These are phyloP conservation scores for Amanita fuliginea DNA, from an alignment of 768 basidiomycete genomes.

Conservation along the genomic window DNA sequence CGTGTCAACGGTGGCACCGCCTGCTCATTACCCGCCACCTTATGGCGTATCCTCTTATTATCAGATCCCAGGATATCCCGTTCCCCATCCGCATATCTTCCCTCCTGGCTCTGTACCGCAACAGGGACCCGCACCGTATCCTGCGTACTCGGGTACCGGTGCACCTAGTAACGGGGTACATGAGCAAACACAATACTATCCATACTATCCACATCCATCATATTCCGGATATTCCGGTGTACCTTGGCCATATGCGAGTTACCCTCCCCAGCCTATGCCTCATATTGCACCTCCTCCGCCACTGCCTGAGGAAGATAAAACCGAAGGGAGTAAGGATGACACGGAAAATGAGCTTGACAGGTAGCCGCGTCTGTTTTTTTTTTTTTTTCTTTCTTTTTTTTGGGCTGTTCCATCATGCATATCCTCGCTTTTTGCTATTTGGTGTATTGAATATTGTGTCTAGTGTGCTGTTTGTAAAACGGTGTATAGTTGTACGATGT, in stretches of 20 bases:
- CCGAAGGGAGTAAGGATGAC: not conserved
- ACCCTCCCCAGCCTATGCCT: slow-evolving; percentile 3
- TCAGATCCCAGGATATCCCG: slow-evolving; percentile 6
- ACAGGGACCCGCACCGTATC: not conserved
- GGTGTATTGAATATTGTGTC: not conserved
- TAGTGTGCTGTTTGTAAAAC: not conserved
- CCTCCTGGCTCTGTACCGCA: slow-evolving; percentile 1
- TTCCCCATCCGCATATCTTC: slow-evolving; percentile 5
- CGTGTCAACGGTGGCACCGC: slow-evolving; percentile 7
- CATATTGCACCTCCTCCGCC: slow-evolving; percentile 1
- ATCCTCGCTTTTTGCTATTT: not conserved
- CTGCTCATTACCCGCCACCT: slow-evolving; percentile 17
- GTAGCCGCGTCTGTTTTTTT: not conserved
- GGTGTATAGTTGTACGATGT: not conserved
- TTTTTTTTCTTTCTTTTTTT: not conserved
- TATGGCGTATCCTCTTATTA: slow-evolving; percentile 14
- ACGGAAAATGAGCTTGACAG: not conserved
- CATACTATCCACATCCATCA: slow-evolving; percentile 6
- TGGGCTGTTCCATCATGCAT: not conserved
- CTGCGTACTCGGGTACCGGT: not conserved
- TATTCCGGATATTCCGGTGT: slow-evolving; percentile 5
- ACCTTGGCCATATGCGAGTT: not conserved
- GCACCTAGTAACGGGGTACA: not conserved
- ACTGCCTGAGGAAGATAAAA: not conserved
- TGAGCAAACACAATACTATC: slow-evolving; percentile 4